Percentiles rank a stretch among this genome's conserved stretches.
Conservation (phyloP, 1,284 basidiomycete species). For the Boletus mariae region DNA sequence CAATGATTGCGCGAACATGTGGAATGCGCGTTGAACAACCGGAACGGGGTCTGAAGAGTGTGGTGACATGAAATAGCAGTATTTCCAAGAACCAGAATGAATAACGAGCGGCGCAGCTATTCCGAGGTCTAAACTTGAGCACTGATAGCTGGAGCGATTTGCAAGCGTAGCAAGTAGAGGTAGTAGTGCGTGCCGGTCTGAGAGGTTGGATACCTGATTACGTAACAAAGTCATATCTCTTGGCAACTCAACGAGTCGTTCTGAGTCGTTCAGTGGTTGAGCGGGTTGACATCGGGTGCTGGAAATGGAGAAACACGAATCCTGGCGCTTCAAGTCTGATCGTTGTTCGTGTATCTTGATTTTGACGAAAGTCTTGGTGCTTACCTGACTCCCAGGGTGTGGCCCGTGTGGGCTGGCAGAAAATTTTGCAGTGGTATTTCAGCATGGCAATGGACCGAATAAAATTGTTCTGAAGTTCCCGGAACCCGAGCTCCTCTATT, state of each 20-base stretch:
- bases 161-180: not conserved
- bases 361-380: not conserved
- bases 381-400: not conserved
- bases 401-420: too few species aligned
- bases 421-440: not conserved
- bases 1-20: constrained; percentile 32
- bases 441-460: not conserved
- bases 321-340: not conserved
- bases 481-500: not conserved
- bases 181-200: too few species aligned
- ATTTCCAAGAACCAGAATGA: constrained; percentile 13
- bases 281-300: not conserved
- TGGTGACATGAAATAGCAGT: constrained; percentile 21
- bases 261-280: too few species aligned
- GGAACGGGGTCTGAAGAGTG: constrained; percentile 28
- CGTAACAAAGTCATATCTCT: constrained; percentile 5
- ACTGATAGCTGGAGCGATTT: not conserved
- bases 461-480: not conserved
- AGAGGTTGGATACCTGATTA: constrained; percentile 5
- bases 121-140: constrained; percentile 3
- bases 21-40: constrained; percentile 29
- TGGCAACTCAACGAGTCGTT: too few species aligned
- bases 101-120: constrained; percentile 14
- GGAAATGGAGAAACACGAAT: not conserved
- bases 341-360: not conserved